phyloP scores from a whole-genome alignment of 2,329 filamentous ascomycete genomes.

The Microcyclosporella mali region DNA sequence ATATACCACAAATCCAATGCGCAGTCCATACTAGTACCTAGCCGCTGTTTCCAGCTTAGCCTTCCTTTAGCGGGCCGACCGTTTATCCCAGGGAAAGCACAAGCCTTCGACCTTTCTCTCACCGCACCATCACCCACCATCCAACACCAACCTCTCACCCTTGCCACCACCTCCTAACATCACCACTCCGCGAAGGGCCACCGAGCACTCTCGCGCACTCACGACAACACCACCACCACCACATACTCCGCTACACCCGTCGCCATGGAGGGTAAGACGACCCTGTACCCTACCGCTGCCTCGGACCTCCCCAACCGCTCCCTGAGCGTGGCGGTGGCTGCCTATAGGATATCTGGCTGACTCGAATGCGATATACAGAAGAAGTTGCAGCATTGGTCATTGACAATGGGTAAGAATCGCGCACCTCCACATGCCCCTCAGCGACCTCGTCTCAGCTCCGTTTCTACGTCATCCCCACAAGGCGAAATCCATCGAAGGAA shows the following conservation, averaged over 20 bases:
- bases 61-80: background rate
- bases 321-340: constrained; percentile 7
- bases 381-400: constrained; percentile 99
- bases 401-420: constrained; percentile 96
- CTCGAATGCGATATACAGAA: constrained; percentile 54
- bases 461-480: constrained; percentile 29
- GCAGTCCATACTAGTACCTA: no score
- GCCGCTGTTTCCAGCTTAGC: background rate
- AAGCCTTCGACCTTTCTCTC: constrained; percentile 1
- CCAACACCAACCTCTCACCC: constrained; percentile 3
- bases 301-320: constrained; percentile 10
- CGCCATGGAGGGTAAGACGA: constrained; percentile 30
- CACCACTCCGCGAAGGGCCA: constrained; percentile 5
- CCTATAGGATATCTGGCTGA: constrained; percentile 17
- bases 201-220: constrained; percentile 4
- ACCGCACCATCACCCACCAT: constrained; percentile 3
- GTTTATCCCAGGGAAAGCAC: background rate
- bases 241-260: constrained; percentile 16
- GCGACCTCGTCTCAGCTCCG: constrained; percentile 24
- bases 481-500: constrained; percentile 9
- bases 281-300: constrained; percentile 15
- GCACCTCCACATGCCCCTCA: constrained; percentile 32
- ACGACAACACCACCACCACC: constrained; percentile 4
- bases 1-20: no score
- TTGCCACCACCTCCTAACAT: constrained; percentile 2